Percentiles rank a stretch among this genome's conserved stretches.
Evolutionary conservation across 2,329 filamentous ascomycete genomes (phyloP).

Genomic region (Xylaria sp.): DNA sequence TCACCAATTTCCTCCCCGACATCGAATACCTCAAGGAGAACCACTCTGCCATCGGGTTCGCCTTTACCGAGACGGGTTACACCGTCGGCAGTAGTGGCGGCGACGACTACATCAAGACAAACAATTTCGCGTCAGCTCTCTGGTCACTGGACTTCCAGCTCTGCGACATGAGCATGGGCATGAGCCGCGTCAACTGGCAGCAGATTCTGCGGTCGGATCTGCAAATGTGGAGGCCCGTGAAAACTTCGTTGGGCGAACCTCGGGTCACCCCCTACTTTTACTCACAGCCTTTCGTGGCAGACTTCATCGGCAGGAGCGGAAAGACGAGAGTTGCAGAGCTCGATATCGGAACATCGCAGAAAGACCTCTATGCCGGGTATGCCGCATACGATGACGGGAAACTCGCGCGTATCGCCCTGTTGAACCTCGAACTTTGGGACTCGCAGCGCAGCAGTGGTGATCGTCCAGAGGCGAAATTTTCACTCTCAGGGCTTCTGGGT

Average conservation of each 20-base stretch:
- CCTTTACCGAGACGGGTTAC: constrained; percentile 34
- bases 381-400: constrained; percentile 35
- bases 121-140: constrained; percentile 34
- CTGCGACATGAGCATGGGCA: constrained; percentile 29
- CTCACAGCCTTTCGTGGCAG: constrained; percentile 36
- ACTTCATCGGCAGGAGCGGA: constrained; percentile 35
- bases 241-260: constrained; percentile 15
- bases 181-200: constrained; percentile 33
- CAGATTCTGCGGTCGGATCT: constrained; percentile 31
- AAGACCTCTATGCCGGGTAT: constrained; percentile 30
- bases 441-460: constrained; percentile 15
- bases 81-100: constrained; percentile 21
- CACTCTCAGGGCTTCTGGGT: background rate
- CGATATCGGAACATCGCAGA: constrained; percentile 21
- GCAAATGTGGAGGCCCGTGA: constrained; percentile 33
- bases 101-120: constrained; percentile 17
- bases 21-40: constrained; percentile 30
- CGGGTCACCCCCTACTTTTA: constrained; percentile 35
- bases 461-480: constrained; percentile 2
- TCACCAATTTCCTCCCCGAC: constrained; percentile 28
- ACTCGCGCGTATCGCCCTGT: constrained; percentile 27
- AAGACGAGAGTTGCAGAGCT: constrained; percentile 33
- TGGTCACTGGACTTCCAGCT: constrained; percentile 36
- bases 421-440: constrained; percentile 35
- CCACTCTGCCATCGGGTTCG: constrained; percentile 27